These are phyloP conservation scores for Podospora conica DNA, from an alignment of 495 filamentous ascomycete genomes.

Conservation along the genomic window DNA sequence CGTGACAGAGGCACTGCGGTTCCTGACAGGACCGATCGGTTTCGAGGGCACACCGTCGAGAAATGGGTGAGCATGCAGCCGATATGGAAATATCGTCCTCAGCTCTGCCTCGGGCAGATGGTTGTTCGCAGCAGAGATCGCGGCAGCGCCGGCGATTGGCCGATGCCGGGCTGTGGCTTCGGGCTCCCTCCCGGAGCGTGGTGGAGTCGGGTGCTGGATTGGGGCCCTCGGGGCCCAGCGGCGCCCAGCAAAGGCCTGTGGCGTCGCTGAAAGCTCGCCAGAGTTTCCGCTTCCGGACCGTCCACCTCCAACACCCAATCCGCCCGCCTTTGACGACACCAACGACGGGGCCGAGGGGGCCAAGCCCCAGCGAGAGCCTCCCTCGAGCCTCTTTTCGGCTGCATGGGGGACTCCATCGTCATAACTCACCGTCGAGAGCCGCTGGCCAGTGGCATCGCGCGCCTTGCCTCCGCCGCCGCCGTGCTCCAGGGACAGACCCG, in stretches of 20 bases:
- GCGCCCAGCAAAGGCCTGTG: slow-evolving; percentile 13
- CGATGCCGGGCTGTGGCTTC: slow-evolving; percentile 11
- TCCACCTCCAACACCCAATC: slow-evolving; percentile 2
- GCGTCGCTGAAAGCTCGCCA: slow-evolving; percentile 31
- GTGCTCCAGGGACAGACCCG: not conserved
- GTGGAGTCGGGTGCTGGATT: not conserved
- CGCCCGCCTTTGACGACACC: not conserved
- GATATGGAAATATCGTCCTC: slow-evolving; percentile 11
- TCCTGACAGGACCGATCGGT: slow-evolving; percentile 1
- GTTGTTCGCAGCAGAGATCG: not conserved
- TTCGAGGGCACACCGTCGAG: not conserved
- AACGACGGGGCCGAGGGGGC: not conserved
- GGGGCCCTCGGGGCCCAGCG: slow-evolving; percentile 12
- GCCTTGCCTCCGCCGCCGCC: not conserved
- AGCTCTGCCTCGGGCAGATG: slow-evolving; percentile 14
- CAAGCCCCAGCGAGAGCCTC: slow-evolving; percentile 26
- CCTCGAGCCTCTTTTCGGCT: slow-evolving; percentile 4
- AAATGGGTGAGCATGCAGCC: not conserved
- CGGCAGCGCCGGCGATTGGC: slow-evolving; percentile 17
- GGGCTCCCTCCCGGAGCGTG: slow-evolving; percentile 23
- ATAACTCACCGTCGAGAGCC: not conserved
- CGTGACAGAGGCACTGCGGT: not conserved
- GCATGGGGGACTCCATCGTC: not conserved
- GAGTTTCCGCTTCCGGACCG: slow-evolving; percentile 21
- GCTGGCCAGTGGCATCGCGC: not conserved